phyloP scores from a whole-genome alignment of 768 basidiomycete genomes.

The Rhodotorula sphaerocarpa region DNA sequence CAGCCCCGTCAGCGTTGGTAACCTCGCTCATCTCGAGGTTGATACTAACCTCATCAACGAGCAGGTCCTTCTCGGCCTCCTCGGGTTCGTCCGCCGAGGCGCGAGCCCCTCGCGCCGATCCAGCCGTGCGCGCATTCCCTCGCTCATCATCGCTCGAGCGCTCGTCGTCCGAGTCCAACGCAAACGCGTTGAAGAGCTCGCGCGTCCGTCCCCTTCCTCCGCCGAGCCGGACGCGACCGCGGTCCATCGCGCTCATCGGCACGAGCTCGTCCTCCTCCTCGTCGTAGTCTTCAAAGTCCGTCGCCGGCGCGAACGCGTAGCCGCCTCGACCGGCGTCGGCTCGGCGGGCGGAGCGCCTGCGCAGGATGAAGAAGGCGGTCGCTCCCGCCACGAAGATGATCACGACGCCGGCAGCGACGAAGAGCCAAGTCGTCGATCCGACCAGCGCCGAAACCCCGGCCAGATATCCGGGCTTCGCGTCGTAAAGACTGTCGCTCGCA shows the following conservation, averaged over 20 bases:
- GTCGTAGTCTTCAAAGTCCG: slow-evolving; percentile 55
- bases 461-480: slow-evolving; percentile 53
- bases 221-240: slow-evolving; percentile 39
- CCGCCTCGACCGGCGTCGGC: slow-evolving; percentile 15
- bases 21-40: background rate
- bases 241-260: slow-evolving; percentile 63
- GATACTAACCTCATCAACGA: background rate
- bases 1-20: background rate
- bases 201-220: slow-evolving; percentile 52
- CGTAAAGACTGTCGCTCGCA: slow-evolving; percentile 36
- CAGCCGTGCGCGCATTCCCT: slow-evolving; percentile 1
- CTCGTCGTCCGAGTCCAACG: slow-evolving; percentile 37
- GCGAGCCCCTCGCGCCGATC: background rate
- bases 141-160: slow-evolving; percentile 33
- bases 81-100: background rate
- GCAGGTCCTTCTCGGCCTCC: background rate
- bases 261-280: slow-evolving; percentile 53
- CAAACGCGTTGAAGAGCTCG: slow-evolving; percentile 90
- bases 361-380: slow-evolving; percentile 71
- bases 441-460: slow-evolving; percentile 65
- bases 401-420: slow-evolving; percentile 71
- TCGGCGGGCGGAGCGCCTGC: slow-evolving; percentile 43
- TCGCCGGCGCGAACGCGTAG: slow-evolving; percentile 36
- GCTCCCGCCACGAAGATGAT: slow-evolving; percentile 62
- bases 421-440: slow-evolving; percentile 78